A percentile compares a stretch with the other conserved stretches of the same genome.
phyloP scores from a whole-genome alignment of 257 asterid genomes.

The Solanum piurae region DNA sequence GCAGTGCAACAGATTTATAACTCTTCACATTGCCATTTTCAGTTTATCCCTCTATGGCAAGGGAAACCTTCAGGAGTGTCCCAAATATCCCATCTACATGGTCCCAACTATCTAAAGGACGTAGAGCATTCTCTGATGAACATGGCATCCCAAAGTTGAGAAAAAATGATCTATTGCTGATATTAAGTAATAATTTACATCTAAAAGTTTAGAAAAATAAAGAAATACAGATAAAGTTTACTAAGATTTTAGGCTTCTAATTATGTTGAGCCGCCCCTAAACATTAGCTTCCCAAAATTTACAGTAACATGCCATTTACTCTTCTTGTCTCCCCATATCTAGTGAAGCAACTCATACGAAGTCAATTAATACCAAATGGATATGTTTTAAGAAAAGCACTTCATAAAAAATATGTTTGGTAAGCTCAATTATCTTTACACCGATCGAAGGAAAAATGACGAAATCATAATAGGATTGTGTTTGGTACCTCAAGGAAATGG shows the following conservation, averaged over 20 bases:
- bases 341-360: neutral
- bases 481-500: slow-evolving; percentile 43
- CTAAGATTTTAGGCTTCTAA: neutral
- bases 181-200: too few relatives aligned
- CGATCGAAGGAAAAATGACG: neutral
- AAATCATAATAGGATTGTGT: neutral
- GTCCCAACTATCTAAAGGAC: neutral
- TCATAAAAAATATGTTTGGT: neutral
- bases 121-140: neutral
- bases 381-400: neutral
- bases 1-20: neutral
- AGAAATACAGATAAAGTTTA: neutral
- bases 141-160: neutral
- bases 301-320: neutral
- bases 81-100: neutral
- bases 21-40: neutral
- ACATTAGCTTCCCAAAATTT: neutral
- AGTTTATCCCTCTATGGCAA: neutral
- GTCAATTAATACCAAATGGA: neutral
- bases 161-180: neutral
- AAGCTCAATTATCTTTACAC: neutral
- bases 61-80: neutral
- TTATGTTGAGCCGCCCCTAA: neutral
- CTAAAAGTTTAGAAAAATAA: neutral
- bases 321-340: neutral